Evolutionary conservation across 2,329 filamentous ascomycete species (phyloP).

Genomic region (Fusarium cyanostomum): DNA sequence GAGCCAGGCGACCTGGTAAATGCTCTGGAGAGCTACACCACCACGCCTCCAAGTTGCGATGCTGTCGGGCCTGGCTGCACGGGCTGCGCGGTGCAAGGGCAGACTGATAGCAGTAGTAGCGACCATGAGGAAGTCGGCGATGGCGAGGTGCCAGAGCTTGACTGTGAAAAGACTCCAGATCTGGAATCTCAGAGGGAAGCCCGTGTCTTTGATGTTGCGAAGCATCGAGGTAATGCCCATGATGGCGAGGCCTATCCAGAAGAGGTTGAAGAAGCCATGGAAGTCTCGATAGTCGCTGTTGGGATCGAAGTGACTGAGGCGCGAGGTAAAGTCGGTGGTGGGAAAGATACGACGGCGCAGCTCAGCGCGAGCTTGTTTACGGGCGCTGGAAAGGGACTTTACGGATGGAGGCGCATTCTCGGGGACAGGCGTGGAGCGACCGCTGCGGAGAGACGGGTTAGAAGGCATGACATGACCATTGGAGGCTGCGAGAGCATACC

Average conservation of each 20-base stretch:
- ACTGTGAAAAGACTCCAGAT: constrained; percentile 90
- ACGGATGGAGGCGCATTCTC: constrained; percentile 93
- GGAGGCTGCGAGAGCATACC: constrained; percentile 45
- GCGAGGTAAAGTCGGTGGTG: constrained; percentile 87
- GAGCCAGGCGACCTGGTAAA: constrained; percentile 84
- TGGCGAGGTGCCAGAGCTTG: constrained; percentile 85
- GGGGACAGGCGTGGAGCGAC: constrained; percentile 83
- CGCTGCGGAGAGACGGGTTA: constrained; percentile 60
- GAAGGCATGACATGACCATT: background rate
- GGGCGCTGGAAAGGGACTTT: constrained; percentile 83
- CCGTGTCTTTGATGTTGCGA: constrained; percentile 93
- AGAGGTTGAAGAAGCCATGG: constrained; percentile 95
- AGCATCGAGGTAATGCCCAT: constrained; percentile 97
- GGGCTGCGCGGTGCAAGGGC: constrained; percentile 76
- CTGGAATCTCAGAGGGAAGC: constrained; percentile 82
- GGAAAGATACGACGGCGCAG: constrained; percentile 89
- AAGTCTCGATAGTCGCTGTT: constrained; percentile 93
- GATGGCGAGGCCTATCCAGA: constrained; percentile 96
- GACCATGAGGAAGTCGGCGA: constrained; percentile 89
- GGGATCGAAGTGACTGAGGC: constrained; percentile 95
- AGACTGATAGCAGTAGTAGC: constrained; percentile 75
- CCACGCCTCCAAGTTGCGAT: constrained; percentile 76
- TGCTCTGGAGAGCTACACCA: constrained; percentile 84
- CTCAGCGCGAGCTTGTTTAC: constrained; percentile 83
- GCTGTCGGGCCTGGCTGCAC: constrained; percentile 59